These are phyloP conservation scores for Rhizomucor pusillus DNA, from an alignment of 371 early-diverging fungal species.

Conservation along the genomic window DNA sequence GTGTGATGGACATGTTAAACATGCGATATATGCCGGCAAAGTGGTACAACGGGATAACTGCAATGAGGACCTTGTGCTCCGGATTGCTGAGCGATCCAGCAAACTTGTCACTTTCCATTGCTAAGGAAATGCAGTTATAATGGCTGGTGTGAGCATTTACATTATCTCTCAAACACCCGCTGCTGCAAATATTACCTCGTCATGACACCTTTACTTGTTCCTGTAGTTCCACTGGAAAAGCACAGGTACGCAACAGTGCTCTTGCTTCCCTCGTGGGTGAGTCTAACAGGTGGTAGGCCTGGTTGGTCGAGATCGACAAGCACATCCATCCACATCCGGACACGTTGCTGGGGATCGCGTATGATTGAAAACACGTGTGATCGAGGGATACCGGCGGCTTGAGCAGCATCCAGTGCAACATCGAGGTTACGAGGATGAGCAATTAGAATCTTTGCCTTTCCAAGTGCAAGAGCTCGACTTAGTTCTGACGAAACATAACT, in stretches of 20 bases:
- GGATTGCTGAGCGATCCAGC: slow-evolving; percentile 5
- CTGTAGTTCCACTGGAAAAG: slow-evolving; percentile 27
- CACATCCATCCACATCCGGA: slow-evolving; percentile 6
- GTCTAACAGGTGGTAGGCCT: background rate
- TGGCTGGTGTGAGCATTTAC: no score
- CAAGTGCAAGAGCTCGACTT: slow-evolving; percentile 62
- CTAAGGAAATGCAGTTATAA: slow-evolving; percentile 11
- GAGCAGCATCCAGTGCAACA: slow-evolving; percentile 47
- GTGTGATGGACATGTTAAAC: slow-evolving; percentile 1
- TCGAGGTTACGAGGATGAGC: slow-evolving; percentile 37
- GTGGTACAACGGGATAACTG: slow-evolving; percentile 11
- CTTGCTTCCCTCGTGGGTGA: slow-evolving; percentile 7
- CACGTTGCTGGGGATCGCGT: slow-evolving; percentile 10
- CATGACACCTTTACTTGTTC: slow-evolving; percentile 22
- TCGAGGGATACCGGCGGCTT: slow-evolving; percentile 37
- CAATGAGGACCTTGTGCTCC: background rate
- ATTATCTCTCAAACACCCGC: no score
- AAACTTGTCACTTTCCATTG: slow-evolving; percentile 7
- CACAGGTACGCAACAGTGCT: slow-evolving; percentile 13
- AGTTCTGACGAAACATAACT: slow-evolving; percentile 68
- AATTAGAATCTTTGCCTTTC: slow-evolving; percentile 54
- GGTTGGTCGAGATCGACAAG: slow-evolving; percentile 6
- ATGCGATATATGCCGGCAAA: slow-evolving; percentile 6
- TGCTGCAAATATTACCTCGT: no score
- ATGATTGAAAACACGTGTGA: slow-evolving; percentile 7